Base-by-base conservation (phyloP, 2,329 filamentous ascomycete genomes). In the Stachybotrys elegans region DNA sequence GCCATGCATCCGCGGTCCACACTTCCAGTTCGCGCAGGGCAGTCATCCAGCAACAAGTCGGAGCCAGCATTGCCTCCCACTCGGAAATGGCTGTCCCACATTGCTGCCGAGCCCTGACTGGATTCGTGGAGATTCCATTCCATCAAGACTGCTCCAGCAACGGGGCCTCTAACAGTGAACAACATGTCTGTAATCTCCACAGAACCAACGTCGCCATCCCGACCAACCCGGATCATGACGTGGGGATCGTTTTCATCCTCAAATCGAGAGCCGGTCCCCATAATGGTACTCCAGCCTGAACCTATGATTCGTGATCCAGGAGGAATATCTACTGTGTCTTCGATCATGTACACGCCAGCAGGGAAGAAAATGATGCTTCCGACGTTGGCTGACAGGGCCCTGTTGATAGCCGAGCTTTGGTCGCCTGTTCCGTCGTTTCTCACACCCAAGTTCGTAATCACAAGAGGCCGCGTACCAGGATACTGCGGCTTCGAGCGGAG, bases 151-250 rank as follows among this genome's bases (percentile, higher is more conserved):
- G 80, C 83, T 43, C 86, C 86, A 2, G 84, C 77, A n/a, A 79
- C 78, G 5, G 81, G 67, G 1, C 85, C 85, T 52, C 73, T 71
- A 34, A 81, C 85, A 48, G 78, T 74, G 55, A 89, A 79, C 44
- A 88, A 73, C 41, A 87, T 61, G 55, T 89, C 84, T 35, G 71
- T 76, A 50, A 88, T 84, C 61, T 90, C 84, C 23, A 88, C 81
- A 11, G 67, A 66, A 42, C 84, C 84, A 22, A 65, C 66, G 40
- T 84, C 76, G 36, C 82, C 83, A 16, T 67, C 61, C 37, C 75
- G 59, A 19, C 85, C 86, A 38, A 90, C 71, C 55, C 83, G 77
- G 53, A 87, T 78, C 51, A 85, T 75, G 4, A 83, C 77, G 45
- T 77, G 72, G 2, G 84, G 86, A 49, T 82, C 78, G 43, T 68